Evolutionary conservation across 306 rosid genomes (phyloP), one percentile per base, ranked within the genome.

Genomic region (Cucurbita argyrosperma): DNA sequence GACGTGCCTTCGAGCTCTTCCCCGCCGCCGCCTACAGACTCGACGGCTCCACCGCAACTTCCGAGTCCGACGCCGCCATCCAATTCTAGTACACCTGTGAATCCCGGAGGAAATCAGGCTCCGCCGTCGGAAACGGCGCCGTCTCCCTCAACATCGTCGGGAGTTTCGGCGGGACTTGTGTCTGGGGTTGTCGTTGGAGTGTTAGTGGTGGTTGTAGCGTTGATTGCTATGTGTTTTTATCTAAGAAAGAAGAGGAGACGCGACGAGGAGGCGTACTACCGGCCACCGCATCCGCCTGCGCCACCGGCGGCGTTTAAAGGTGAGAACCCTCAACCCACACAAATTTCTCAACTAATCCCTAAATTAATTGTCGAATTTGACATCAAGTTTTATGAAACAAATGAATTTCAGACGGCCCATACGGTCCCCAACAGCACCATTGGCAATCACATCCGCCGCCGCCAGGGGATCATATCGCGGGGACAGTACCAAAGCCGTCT

Each of bases 361-460:
- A 18, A 37, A 69, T 50, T 16, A 30, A 23, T 49, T 51, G 3
- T 46, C 4, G 40, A 21, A 47, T 7, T 61, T 68, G 57, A 23
- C 47, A 67, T 19, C 11, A 45, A 45, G 1, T 45, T 46, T 46
- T 19, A 21, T 47, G 42, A 46, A 51, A 14, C 40, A 13, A 69
- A 49, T 69, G 58, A 54, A 60, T 74, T 5, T 58, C 87, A 94
- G 99, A 73, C 80, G 87, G 82, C 53, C 71, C 64, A 47, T 89
- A 90, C 42, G 89, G 89, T 13, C 92, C 85, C 56, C 89, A 85
- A 2, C 92, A 84, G 7, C 81, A 65, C 11, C 87, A 80, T 3
- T 83, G 96, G 94, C 92, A 87, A 23, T 84, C 86, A n/a, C 83
- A 87, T 84, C 82, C 88, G 35, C 89, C 89, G 5, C 94, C 90